Conservation (phyloP, 2,329 filamentous ascomycete genomes). For the Cephalotrichum gorgonifer region DNA sequence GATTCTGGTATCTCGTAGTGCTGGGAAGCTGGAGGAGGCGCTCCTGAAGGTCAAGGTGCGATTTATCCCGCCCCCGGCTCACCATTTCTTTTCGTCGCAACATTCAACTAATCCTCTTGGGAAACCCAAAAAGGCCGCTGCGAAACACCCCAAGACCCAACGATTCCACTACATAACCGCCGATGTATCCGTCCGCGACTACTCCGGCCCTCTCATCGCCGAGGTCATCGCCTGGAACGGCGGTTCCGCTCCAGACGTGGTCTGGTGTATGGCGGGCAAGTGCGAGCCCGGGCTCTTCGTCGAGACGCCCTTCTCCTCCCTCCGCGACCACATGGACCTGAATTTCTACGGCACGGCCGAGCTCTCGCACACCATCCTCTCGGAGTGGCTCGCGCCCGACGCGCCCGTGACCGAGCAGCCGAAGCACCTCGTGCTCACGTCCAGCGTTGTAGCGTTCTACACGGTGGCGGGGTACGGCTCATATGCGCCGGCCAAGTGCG, state of each 20-base stretch:
- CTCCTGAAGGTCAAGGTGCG: constrained; percentile 54
- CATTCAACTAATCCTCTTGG: constrained; percentile 1
- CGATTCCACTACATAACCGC: constrained; percentile 76
- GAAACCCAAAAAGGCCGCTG: constrained; percentile 39
- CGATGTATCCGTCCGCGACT: constrained; percentile 63
- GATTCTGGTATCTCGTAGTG: constrained; percentile 72
- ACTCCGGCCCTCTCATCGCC: constrained; percentile 58
- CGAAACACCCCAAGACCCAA: constrained; percentile 56
- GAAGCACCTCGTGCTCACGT: constrained; percentile 81
- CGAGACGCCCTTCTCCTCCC: constrained; percentile 56
- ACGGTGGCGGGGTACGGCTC: constrained; percentile 72
- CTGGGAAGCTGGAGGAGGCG: constrained; percentile 60
- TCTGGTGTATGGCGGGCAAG: constrained; percentile 82
- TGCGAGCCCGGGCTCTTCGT: constrained; percentile 67
- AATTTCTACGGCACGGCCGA: constrained; percentile 85
- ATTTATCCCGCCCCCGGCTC: constrained; percentile 2
- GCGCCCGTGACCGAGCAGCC: constrained; percentile 34
- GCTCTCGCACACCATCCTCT: constrained; percentile 71
- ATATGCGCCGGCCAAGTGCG: constrained; percentile 78
- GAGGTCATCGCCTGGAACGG: constrained; percentile 74
- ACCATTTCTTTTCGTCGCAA: background rate
- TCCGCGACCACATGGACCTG: constrained; percentile 77
- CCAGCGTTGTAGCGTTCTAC: constrained; percentile 64
- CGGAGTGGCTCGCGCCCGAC: constrained; percentile 56
- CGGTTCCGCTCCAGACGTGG: constrained; percentile 62